Evolutionary conservation across 73 alveolate genomes (phyloP).

Genomic region (Symbiodinium pilosum): DNA sequence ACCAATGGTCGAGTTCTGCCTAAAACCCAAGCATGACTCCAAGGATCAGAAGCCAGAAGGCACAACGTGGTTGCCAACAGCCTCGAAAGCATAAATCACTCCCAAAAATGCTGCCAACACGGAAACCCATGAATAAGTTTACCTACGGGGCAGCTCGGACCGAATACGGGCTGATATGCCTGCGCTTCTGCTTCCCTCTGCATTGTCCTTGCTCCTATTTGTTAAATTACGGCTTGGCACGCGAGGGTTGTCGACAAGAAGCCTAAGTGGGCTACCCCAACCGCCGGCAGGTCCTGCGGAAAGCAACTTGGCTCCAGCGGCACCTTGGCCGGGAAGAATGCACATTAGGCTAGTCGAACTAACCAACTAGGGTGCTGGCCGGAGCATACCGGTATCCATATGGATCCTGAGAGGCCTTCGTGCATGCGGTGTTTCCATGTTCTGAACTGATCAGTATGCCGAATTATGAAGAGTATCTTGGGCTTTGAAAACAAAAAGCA

Average conservation of each 20-base stretch:
- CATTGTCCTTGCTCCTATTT: not conserved
- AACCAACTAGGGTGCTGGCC: not conserved
- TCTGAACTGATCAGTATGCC: not conserved
- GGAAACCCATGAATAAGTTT: too few species aligned
- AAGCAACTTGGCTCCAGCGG: not conserved
- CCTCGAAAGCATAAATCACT: too few species aligned
- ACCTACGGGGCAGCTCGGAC: not conserved
- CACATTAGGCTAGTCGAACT: not conserved
- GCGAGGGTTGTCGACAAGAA: too few species aligned
- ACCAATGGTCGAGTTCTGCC: too few species aligned
- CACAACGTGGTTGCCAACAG: too few species aligned
- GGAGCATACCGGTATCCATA: slow-evolving; percentile 5
- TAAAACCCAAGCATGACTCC: too few species aligned
- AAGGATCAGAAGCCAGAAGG: too few species aligned
- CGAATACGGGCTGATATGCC: too few species aligned
- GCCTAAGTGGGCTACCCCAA: too few species aligned
- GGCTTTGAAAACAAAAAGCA: not conserved
- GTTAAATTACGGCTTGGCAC: not conserved
- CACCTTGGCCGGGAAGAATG: not conserved
- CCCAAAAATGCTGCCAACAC: too few species aligned
- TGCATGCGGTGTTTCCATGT: too few species aligned
- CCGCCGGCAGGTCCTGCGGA: slow-evolving; percentile 8
- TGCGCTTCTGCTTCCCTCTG: not conserved
- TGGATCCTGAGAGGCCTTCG: not conserved
- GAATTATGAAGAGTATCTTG: not conserved